Base-by-base conservation (phyloP, 2,329 filamentous ascomycete species). In the Xylaria hypoxylon region DNA sequence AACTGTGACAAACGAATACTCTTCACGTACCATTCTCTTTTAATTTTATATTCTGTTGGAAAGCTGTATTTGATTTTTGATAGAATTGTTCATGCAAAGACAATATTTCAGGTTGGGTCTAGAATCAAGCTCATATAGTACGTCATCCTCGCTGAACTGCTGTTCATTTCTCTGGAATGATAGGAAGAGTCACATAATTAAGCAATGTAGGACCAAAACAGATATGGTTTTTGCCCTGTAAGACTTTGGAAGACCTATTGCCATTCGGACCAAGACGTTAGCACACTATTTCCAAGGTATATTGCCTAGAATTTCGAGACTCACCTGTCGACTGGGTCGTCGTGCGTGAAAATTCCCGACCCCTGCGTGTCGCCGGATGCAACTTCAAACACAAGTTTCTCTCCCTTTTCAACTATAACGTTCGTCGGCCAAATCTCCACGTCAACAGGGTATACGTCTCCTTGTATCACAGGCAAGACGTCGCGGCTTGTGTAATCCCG, bases 371-470 rank as follows among this genome's bases (percentile, higher is more conserved):
- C 84, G 8, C 80, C 80, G 57, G 75, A 79, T 4, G 79, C 74
- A 22, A 86, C 75, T 73, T 86, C 82, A 45, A 86, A 80, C 3
- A 84, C 77, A 17, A 85, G 71, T 69, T 77, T 80, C 0, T 80
- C 80, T 10, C 84, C 84, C 67, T 81, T 80, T 67, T 82, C 82
- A 1, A 83, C 78, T 0, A 89, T 78, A 0, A 90, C 86, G 66
- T 88, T 88, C 0, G 88, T 90, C 0, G 88, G 87, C 89, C 88
- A 90, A 0, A 90, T 75, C 74, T 90, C 88, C 0, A 90, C 79
- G 67, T 90, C 88, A 0, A 90, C 86, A 0, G 74, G 77, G 70
- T 91, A 90, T 0, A 88, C 79, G 61, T 87, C 84, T 0, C 84
- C 85, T 0, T 81, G 78, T 31, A 84, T 80, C 8, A 90, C 87